Evolutionary conservation across 2,329 filamentous ascomycete species (phyloP), one percentile per base, ranked within the genome.

Genomic region (Pseudogymnoascus pannorum): DNA sequence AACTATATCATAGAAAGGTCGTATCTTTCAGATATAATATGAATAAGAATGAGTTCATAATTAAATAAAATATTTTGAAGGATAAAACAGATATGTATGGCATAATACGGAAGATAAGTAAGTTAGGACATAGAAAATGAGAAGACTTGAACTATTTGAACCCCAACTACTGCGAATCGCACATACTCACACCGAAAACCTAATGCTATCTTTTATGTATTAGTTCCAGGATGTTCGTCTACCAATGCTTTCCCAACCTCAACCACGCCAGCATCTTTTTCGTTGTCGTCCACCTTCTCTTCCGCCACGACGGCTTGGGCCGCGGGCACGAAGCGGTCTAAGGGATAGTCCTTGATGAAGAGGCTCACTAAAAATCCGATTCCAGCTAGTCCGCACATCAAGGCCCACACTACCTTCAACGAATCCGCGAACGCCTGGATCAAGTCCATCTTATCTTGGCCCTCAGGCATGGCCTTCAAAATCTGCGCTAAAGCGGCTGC

Each of bases 321-420:
- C n/a, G 31, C 31, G 5, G 31, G 31, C 12, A 35, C 11, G 75
- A 9, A 77, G 73, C 6, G 71, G 66, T 0, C 80, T 79, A 18
- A 81, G 77, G 57, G 79, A 18, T 38, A 38, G n/a, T 38, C 35
- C n/a, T 38, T 38, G 5, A 16, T 38, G n/a, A 77, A 75, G 2
- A 78, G 62, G 63, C 76, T 81, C 16, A 75, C 65, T 33, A 54
- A 44, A 18, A 61, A 22, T 12, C 36, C 48, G 18, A 40, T 14
- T 11, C 24, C 60, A 12, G 26, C 16, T 16, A 61, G n/a, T 31
- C 12, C 48, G 20, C 48, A 58, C 48, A 58, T 59, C 35, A 61
- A 22, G 14, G n/a, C 31, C 60, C 60, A 61, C 18, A 61, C 24
- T 14, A 58, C 18, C n/a, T 29, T 35, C 22, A 58, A 26, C 16